Conservation (phyloP, 2,329 filamentous ascomycete species). For the Lecanoromycetidae sp. region DNA sequence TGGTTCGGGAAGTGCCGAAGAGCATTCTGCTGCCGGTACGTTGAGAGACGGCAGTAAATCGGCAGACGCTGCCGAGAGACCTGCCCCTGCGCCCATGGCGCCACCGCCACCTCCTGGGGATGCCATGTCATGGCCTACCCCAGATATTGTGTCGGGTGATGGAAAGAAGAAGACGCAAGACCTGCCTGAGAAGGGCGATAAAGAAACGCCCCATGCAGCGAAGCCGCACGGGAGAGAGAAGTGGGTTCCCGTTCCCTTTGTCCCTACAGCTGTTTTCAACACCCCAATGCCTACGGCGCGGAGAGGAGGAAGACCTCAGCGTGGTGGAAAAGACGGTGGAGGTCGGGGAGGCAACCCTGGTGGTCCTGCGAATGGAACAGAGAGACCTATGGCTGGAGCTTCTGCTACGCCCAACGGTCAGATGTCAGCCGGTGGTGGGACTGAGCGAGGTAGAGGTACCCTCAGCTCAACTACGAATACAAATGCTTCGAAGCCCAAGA, state of each 20-base stretch:
- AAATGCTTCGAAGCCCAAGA: constrained; percentile 24
- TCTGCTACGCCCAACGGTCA: constrained; percentile 1
- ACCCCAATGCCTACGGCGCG: constrained; percentile 54
- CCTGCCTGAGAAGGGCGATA: constrained; percentile 43
- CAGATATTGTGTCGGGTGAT: constrained; percentile 64
- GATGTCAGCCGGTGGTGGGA: constrained; percentile 17
- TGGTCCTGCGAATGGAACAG: constrained; percentile 31
- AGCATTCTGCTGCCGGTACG: background rate
- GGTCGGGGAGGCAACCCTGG: constrained; percentile 23
- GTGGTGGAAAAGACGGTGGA: constrained; percentile 41
- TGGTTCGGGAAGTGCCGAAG: constrained; percentile 3
- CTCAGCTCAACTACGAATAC: background rate
- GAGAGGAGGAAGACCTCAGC: constrained; percentile 40
- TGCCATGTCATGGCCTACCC: constrained; percentile 77
- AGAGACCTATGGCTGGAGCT: constrained; percentile 3
- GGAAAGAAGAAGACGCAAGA: constrained; percentile 63
- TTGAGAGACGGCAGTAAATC: constrained; percentile 10
- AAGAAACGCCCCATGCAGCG: constrained; percentile 48
- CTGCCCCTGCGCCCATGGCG: constrained; percentile 1
- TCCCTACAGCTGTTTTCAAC: constrained; percentile 73
- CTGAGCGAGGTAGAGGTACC: constrained; percentile 13
- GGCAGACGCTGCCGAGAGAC: constrained; percentile 8
- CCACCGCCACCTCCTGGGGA: constrained; percentile 59
- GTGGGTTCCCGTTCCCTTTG: constrained; percentile 74
- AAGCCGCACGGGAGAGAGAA: constrained; percentile 59